Evolutionary conservation across 192 early-diverging fungal species (phyloP).

Genomic region (Ambispora gerdemannii): DNA sequence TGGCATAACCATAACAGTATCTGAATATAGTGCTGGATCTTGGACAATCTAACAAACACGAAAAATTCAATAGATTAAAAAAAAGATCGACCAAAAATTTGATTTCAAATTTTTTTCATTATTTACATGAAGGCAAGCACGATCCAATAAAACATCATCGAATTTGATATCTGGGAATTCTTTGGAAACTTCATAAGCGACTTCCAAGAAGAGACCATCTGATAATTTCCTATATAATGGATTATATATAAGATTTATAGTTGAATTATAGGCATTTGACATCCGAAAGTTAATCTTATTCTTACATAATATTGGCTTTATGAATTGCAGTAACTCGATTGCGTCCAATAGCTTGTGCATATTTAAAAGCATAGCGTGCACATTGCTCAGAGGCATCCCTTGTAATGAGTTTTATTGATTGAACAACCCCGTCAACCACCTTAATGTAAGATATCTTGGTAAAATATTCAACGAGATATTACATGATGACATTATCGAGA

Average conservation of each 20-base stretch:
- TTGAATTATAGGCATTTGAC: neutral
- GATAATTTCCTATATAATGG: conserved; percentile 70
- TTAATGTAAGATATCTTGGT: conserved; percentile 18
- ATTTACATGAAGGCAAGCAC: conserved; percentile 75
- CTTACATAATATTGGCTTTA: conserved; percentile 92
- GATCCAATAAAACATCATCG: conserved; percentile 89
- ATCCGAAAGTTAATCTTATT: neutral
- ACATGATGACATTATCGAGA: neutral
- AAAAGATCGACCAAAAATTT: conserved; percentile 5
- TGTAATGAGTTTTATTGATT: conserved; percentile 99
- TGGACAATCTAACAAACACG: conserved; percentile 74
- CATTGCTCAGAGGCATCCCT: conserved; percentile 88
- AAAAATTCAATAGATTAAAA: conserved; percentile 3
- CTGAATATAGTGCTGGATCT: conserved; percentile 83
- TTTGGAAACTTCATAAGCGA: conserved; percentile 85
- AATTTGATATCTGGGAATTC: conserved; percentile 92
- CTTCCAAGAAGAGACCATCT: conserved; percentile 95
- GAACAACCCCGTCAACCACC: conserved; percentile 75
- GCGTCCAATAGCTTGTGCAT: conserved; percentile 85
- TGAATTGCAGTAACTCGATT: conserved; percentile 95
- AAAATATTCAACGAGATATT: neutral
- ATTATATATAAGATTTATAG: neutral
- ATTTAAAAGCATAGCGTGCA: conserved; percentile 92
- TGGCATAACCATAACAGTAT: conserved; percentile 99
- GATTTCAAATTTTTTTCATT: neutral